Evolutionary conservation across 169 alveolate species (phyloP).

Genomic region (Eimeria zaria): DNA sequence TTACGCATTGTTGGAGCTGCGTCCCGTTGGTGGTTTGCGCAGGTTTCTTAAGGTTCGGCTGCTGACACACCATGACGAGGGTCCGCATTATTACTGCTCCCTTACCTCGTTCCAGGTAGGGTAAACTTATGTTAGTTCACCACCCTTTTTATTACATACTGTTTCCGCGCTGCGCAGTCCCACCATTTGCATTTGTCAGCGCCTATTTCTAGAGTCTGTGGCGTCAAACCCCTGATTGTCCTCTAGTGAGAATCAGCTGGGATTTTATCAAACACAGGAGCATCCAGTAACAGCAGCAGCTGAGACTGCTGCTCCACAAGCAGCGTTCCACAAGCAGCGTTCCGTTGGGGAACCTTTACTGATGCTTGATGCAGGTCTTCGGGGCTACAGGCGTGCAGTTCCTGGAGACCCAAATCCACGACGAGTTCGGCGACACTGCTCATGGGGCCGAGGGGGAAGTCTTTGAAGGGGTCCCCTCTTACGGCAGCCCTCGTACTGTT

Average conservation of each 20-base stretch:
- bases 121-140: too few species aligned
- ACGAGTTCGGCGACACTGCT: constrained; percentile 14
- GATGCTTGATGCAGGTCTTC: constrained; percentile 85
- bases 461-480: not conserved
- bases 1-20: not conserved
- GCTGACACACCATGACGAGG: constrained; percentile 91
- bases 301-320: not conserved
- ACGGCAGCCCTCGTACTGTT: not conserved
- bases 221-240: not conserved
- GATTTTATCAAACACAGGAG: not conserved
- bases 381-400: constrained; percentile 93
- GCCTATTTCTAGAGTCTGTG: not conserved
- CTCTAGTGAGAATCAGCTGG: not conserved
- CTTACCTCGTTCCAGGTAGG: constrained; percentile 89
- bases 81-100: constrained; percentile 92
- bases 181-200: not conserved
- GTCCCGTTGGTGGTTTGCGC: not conserved
- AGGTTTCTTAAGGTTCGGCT: constrained; percentile 90
- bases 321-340: not conserved
- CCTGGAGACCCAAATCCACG: constrained; percentile 76
- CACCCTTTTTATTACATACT: not conserved
- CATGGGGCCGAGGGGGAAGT: constrained; percentile 9
- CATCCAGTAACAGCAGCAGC: not conserved
- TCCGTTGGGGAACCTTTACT: not conserved
- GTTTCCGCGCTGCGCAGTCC: not conserved